Percentiles rank a stretch among this genome's conserved stretches.
These are phyloP conservation scores for Venturiaceae sp. DNA, from an alignment of 2,329 filamentous ascomycete genomes.

Conservation along the genomic window DNA sequence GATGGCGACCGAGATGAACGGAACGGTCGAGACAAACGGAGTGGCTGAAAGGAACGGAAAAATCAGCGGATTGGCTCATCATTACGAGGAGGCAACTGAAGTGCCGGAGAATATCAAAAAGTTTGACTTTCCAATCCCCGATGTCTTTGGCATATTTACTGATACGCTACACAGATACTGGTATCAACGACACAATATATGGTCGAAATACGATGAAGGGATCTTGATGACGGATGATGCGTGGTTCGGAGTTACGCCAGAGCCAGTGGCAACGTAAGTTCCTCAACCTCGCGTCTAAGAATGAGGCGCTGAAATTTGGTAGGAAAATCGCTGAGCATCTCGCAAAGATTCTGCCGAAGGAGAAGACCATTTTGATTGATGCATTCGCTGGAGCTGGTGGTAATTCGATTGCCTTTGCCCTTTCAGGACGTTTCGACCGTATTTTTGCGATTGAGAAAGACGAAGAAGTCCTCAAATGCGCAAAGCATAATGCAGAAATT, in stretches of 20 bases:
- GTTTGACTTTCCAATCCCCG: slow-evolving; percentile 35
- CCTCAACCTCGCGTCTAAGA: too few species aligned
- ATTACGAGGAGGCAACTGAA: slow-evolving; percentile 61
- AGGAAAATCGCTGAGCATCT: slow-evolving; percentile 71
- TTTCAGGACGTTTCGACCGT: slow-evolving; percentile 66
- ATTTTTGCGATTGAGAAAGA: slow-evolving; percentile 88
- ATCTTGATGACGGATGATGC: slow-evolving; percentile 86
- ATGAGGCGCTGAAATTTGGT: background rate
- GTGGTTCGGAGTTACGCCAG: slow-evolving; percentile 96
- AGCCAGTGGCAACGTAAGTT: slow-evolving; percentile 71
- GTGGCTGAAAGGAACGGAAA: background rate
- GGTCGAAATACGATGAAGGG: slow-evolving; percentile 77
- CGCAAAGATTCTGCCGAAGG: slow-evolving; percentile 39
- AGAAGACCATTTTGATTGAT: slow-evolving; percentile 66
- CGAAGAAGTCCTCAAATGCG: slow-evolving; percentile 70
- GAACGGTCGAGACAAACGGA: background rate
- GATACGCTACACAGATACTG: slow-evolving; percentile 58
- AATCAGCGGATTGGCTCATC: slow-evolving; percentile 50
- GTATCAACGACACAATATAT: slow-evolving; percentile 79
- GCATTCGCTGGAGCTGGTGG: slow-evolving; percentile 87
- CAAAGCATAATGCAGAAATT: slow-evolving; percentile 80
- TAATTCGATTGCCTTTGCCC: slow-evolving; percentile 90
- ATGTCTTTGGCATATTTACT: background rate
- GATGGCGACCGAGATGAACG: background rate
- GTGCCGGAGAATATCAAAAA: slow-evolving; percentile 81